Evolutionary conservation across 352 stramenopile genomes (phyloP).

Genomic region (Pythium chondricola): DNA sequence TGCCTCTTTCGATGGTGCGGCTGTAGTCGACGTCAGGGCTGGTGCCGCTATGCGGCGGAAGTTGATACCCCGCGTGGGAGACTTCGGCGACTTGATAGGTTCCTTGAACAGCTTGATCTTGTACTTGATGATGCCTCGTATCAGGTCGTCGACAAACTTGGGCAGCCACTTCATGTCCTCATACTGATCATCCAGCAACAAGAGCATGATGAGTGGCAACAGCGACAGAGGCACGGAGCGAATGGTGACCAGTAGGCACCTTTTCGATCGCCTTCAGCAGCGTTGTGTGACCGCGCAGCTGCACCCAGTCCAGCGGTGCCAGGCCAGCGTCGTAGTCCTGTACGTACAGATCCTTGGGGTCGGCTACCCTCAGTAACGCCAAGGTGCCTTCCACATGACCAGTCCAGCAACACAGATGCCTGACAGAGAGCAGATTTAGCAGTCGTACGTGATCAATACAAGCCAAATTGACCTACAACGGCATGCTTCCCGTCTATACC

Average conservation of each 20-base stretch:
- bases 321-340: slow-evolving; percentile 57
- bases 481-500: slow-evolving; percentile 52
- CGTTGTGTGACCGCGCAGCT: slow-evolving; percentile 34
- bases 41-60: too few species aligned
- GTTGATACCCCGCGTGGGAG: slow-evolving; percentile 7
- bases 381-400: slow-evolving; percentile 53
- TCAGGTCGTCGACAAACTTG: slow-evolving; percentile 65
- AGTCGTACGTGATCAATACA: too few species aligned
- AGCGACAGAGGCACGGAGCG: too few species aligned
- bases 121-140: slow-evolving; percentile 63
- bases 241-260: too few species aligned
- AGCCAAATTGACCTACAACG: slow-evolving; percentile 50
- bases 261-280: slow-evolving; percentile 53
- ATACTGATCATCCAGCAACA: slow-evolving; percentile 20
- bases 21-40: too few species aligned
- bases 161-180: slow-evolving; percentile 59
- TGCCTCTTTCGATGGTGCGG: background rate
- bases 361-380: slow-evolving; percentile 36
- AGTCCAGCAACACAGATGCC: slow-evolving; percentile 62
- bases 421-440: slow-evolving; percentile 3
- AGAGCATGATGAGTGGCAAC: too few species aligned
- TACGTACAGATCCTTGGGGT: slow-evolving; percentile 54
- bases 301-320: slow-evolving; percentile 52
- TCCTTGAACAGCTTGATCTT: slow-evolving; percentile 73
- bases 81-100: slow-evolving; percentile 20